phyloP scores from a whole-genome alignment of 768 basidiomycete genomes.

The Botryobasidium botryosum region DNA sequence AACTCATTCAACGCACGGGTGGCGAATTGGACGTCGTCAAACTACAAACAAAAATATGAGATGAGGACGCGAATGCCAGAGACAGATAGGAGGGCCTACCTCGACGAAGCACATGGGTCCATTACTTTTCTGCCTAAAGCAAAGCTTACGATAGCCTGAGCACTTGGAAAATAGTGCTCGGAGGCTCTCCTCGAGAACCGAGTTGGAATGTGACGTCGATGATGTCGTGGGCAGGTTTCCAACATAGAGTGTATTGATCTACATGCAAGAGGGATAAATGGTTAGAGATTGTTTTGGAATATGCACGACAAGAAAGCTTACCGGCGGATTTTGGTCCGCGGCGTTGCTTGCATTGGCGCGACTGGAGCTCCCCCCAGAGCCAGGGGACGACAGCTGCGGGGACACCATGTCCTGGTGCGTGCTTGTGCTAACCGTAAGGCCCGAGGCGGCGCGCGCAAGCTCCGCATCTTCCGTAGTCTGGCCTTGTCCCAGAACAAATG shows the following conservation, averaged over 20 bases:
- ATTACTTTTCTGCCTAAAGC: constrained; percentile 90
- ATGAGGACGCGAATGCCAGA: neutral
- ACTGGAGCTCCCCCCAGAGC: constrained; percentile 38
- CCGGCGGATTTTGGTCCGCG: constrained; percentile 86
- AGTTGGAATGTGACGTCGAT: constrained; percentile 54
- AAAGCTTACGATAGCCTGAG: constrained; percentile 79
- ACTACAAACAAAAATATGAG: constrained; percentile 30
- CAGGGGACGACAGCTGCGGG: constrained; percentile 62
- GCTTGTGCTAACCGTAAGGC: too few relatives aligned
- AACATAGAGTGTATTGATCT: constrained; percentile 99
- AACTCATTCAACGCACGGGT: constrained; percentile 77
- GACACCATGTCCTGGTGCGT: constrained; percentile 33
- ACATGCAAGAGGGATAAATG: constrained; percentile 7
- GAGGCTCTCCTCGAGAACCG: constrained; percentile 61
- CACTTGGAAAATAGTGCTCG: constrained; percentile 64
- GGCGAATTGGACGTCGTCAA: constrained; percentile 76
- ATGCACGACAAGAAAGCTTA: constrained; percentile 22
- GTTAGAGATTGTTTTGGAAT: neutral
- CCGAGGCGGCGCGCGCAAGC: too few relatives aligned
- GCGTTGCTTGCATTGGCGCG: constrained; percentile 24
- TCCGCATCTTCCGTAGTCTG: too few relatives aligned
- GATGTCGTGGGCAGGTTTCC: constrained; percentile 83
- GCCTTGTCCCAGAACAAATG: too few relatives aligned
- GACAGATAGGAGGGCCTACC: constrained; percentile 27
- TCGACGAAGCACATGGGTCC: constrained; percentile 99